Base-by-base conservation (phyloP, 257 asterid genomes). In the Schizonepeta tenuifolia region DNA sequence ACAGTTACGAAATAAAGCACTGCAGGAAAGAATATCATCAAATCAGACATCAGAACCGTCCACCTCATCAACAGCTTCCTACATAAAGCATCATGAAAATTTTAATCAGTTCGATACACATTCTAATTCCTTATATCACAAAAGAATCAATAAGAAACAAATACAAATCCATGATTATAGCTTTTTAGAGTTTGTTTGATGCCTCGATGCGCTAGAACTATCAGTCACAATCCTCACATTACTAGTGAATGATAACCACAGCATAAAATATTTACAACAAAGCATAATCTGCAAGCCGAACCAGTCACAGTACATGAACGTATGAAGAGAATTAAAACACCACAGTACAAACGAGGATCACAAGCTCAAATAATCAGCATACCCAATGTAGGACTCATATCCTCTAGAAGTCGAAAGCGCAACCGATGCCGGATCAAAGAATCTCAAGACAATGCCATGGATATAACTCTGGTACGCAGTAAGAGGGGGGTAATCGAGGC, bases 41-140 rank as follows among this genome's bases (percentile, higher is more conserved):
- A 80, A 86, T 95, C 96, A 72, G 99, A 95, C 67, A 84, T 87
- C 83, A 92, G 74, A 78, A 92, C 98, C 40, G 97, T 95, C 98
- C 99, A 90, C 82, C 99, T 88, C 99, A 95, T 95, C 92, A 95
- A 90, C 89, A 94, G 86, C 87, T 92, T 94, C 90, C 99, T 95
- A 89, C 96, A 87, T 54, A 73, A 62, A 75, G 67, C 44, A 83
- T 67, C 78, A 82, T 31, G 35, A 65, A 58, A 77, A 66, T 54
- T 73, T 68, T 67, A 78, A 74, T 61, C 67, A 58, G 57, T 70
- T 43, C 75, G 31, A 55, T 21, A 44, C 56, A 53, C 6, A 67
- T 57, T 22, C 55, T 40, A 57, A 57, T 24, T n/a, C 28, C 56
- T 41, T 43, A 20, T 33, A 68, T 54, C 59, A 57, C 44, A 55